Evolutionary conservation across 371 early-diverging fungal species (phyloP).

Genomic region (Mortierella polycephala): DNA sequence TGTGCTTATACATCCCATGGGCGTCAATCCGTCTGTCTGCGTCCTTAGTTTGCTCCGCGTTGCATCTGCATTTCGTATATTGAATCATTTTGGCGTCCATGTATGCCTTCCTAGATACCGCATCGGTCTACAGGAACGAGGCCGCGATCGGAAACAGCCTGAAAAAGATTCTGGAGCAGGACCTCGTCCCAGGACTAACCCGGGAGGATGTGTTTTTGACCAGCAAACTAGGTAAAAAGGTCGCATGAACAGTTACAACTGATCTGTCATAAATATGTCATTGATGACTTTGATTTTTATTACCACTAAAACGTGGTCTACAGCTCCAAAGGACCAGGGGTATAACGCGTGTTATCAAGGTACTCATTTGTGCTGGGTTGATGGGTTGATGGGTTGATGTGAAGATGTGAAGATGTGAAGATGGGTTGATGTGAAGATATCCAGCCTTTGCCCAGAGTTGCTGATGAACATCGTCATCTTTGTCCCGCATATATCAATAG

Average conservation of each 20-base stretch:
- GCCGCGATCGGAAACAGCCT: conserved; percentile 78
- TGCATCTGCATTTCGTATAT: background rate
- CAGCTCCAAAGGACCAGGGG: conserved; percentile 87
- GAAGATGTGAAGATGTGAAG: too few relatives aligned
- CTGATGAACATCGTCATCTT: background rate
- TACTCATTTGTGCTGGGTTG: conserved; percentile 16
- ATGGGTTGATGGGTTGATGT: background rate
- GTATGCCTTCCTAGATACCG: conserved; percentile 63
- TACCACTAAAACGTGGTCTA: background rate
- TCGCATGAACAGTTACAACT: too few relatives aligned
- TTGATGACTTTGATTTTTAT: background rate
- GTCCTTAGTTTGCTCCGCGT: background rate
- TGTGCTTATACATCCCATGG: background rate
- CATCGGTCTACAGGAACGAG: conserved; percentile 90
- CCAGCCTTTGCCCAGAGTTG: too few relatives aligned
- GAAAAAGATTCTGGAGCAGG: conserved; percentile 66
- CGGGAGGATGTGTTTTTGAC: conserved; percentile 94
- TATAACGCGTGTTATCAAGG: conserved; percentile 71
- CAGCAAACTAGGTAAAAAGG: conserved; percentile 84
- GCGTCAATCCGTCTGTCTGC: background rate
- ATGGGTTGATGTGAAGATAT: too few relatives aligned
- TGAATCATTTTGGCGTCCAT: background rate
- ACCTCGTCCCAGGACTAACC: conserved; percentile 59
- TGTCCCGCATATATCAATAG: conserved; percentile 22
- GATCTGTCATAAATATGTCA: too few relatives aligned